These are phyloP conservation scores for Periconia sp. DNA, from an alignment of 2,329 filamentous ascomycete species.

Conservation along the genomic window DNA sequence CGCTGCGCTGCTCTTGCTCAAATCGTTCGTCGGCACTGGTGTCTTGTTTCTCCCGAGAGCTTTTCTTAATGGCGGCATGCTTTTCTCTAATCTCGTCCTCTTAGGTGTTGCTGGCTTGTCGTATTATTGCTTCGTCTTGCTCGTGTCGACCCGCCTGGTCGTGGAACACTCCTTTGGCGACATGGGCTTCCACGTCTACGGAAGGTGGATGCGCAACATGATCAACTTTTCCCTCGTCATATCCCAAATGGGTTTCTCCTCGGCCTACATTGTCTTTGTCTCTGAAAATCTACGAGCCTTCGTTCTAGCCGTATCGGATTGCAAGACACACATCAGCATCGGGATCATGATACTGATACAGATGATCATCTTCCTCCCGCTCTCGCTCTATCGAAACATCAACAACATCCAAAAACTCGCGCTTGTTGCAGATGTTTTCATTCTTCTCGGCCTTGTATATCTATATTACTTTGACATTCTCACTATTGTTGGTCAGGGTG, in stretches of 20 bases:
- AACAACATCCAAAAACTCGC: constrained; percentile 96
- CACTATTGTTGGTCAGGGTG: constrained; percentile 75
- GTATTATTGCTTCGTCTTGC: constrained; percentile 96
- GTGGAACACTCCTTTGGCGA: constrained; percentile 97
- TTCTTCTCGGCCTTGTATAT: constrained; percentile 88
- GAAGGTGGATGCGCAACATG: constrained; percentile 83
- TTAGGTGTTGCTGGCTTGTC: constrained; percentile 83
- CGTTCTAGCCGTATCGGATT: constrained; percentile 87
- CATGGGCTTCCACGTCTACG: constrained; percentile 90
- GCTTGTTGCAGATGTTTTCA: constrained; percentile 91
- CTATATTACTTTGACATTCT: constrained; percentile 94
- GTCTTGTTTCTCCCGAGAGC: constrained; percentile 92
- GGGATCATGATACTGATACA: constrained; percentile 92
- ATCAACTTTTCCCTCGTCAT: constrained; percentile 93
- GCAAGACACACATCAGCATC: constrained; percentile 83
- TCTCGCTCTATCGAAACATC: constrained; percentile 94
- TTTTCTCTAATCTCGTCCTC: constrained; percentile 93
- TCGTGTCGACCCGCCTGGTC: constrained; percentile 83
- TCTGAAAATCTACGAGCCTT: constrained; percentile 96
- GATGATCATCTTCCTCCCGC: constrained; percentile 91
- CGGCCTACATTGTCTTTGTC: constrained; percentile 96
- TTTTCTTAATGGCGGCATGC: constrained; percentile 95
- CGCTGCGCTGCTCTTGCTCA: constrained; percentile 84
- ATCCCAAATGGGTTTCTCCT: constrained; percentile 93
- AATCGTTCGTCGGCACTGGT: constrained; percentile 97